Evolutionary conservation across 805 yeast genomes (phyloP).

Genomic region (Pichia rugopelliculosa): DNA sequence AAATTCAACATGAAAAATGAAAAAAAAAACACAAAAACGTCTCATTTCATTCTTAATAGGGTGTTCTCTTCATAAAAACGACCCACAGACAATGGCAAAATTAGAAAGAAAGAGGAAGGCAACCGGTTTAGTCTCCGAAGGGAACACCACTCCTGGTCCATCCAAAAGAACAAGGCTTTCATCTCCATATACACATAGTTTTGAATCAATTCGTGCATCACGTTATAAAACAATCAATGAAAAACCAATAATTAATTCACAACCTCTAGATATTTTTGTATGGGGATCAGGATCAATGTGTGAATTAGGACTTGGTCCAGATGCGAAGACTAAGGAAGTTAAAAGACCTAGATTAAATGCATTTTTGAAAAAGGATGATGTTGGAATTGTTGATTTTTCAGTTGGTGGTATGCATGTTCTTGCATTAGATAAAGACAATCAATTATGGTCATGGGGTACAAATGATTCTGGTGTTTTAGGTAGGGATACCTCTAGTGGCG

Average conservation of each 20-base stretch:
- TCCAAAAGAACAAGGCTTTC: slow-evolving; percentile 26
- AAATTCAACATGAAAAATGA: not conserved
- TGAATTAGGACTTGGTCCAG: slow-evolving; percentile 95
- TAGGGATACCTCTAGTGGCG: slow-evolving; percentile 62
- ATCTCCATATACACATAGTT: slow-evolving; percentile 25
- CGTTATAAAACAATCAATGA: slow-evolving; percentile 41
- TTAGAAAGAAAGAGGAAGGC: slow-evolving; percentile 22
- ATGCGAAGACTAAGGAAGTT: slow-evolving; percentile 84
- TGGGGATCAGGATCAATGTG: slow-evolving; percentile 98
- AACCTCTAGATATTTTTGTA: slow-evolving; percentile 69
- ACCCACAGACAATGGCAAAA: slow-evolving; percentile 40
- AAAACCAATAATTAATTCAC: slow-evolving; percentile 30
- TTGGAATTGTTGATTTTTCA: slow-evolving; percentile 75
- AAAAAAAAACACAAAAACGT: not conserved
- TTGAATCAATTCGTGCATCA: slow-evolving; percentile 43
- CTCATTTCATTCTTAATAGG: not conserved
- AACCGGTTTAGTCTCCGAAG: slow-evolving; percentile 14
- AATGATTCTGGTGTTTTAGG: slow-evolving; percentile 91
- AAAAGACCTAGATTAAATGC: slow-evolving; percentile 94
- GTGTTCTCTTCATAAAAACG: too few relatives aligned
- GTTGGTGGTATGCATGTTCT: slow-evolving; percentile 95
- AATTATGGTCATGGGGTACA: slow-evolving; percentile 98
- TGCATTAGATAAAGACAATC: slow-evolving; percentile 68
- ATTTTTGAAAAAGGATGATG: slow-evolving; percentile 50
- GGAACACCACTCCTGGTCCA: slow-evolving; percentile 18